A percentile compares a stretch with the other conserved stretches of the same genome.
Conservation (phyloP, 352 stramenopile genomes). For the Phytophthora pistaciae region DNA sequence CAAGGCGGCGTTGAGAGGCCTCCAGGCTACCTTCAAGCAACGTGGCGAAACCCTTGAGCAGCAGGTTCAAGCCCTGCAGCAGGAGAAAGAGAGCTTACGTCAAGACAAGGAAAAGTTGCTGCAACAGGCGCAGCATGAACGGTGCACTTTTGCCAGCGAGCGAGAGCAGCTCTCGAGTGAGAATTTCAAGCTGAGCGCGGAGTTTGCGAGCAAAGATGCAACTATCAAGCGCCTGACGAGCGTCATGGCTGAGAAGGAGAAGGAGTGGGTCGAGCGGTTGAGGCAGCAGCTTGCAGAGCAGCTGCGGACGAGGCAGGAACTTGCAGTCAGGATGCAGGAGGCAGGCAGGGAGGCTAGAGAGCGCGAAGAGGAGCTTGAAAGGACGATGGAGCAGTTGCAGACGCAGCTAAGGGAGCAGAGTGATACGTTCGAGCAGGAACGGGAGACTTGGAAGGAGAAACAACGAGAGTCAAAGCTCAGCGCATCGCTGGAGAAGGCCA, state of each 20-base stretch:
- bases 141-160: neutral
- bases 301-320: neutral
- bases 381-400: neutral
- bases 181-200: neutral
- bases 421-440: neutral
- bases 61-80: neutral
- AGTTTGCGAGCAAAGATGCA: neutral
- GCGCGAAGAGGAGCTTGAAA: neutral
- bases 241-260: neutral
- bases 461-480: neutral
- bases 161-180: constrained; percentile 1
- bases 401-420: neutral
- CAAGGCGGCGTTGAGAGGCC: neutral
- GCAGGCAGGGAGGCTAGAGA: neutral
- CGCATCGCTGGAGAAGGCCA: neutral
- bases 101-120: constrained; percentile 4
- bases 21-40: neutral
- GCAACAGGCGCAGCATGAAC: neutral
- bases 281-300: neutral
- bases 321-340: neutral
- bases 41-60: neutral
- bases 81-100: neutral
- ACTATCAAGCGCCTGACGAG: neutral
- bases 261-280: neutral
- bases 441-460: neutral